Conservation (phyloP, 176 grass and related monocot genomes). For the Phyllostachys edulis region DNA sequence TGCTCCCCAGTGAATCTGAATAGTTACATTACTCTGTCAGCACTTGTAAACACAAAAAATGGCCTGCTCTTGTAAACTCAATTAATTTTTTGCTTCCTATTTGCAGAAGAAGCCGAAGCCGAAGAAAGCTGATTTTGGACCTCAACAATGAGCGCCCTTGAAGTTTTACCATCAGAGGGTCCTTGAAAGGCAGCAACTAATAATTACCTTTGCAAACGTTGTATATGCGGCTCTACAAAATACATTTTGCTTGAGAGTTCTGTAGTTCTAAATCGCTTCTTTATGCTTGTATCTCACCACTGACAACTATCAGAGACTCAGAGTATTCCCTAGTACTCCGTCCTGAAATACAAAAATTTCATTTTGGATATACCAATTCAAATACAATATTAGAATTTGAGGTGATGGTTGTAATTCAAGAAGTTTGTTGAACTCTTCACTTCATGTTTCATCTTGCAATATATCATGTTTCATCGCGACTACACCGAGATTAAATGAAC, state of each 20-base stretch:
- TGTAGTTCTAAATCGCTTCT: not conserved
- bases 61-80: slow-evolving; percentile 9
- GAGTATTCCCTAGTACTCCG: not conserved
- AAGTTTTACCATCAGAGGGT: slow-evolving; percentile 3
- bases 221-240: not conserved
- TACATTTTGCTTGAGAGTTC: not conserved
- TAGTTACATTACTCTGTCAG: not conserved
- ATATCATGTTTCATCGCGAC: not conserved
- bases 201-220: not conserved
- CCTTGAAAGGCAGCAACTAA: not conserved
- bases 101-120: slow-evolving; percentile 31
- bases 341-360: not conserved
- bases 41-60: not conserved
- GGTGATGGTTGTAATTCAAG: not conserved
- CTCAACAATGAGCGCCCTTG: not conserved
- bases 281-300: not conserved
- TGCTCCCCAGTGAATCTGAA: not conserved
- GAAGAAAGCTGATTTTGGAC: not conserved
- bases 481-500: not conserved
- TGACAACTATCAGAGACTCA: not conserved
- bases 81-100: not conserved
- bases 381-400: not conserved
- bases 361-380: not conserved
- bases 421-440: not conserved
- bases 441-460: not conserved